Conservation (phyloP, 176 grass and related monocot genomes). For the Alloteropsis semialata region DNA sequence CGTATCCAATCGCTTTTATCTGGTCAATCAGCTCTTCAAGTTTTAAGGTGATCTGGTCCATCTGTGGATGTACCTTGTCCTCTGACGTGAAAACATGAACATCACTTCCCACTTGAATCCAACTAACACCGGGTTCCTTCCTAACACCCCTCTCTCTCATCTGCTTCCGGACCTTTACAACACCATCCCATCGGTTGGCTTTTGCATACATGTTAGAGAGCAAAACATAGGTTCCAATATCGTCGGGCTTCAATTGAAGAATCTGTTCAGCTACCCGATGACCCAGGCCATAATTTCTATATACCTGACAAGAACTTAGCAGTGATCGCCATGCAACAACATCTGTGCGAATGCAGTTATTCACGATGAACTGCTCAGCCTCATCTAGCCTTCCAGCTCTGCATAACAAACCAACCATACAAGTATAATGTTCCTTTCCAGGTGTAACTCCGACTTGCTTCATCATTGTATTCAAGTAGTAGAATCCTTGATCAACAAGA, state of each 20-base stretch:
- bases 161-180: constrained; percentile 57
- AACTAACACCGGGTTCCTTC: constrained; percentile 82
- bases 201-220: constrained; percentile 91
- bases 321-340: constrained; percentile 73
- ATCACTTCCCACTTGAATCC: constrained; percentile 68
- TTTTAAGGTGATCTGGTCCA: constrained; percentile 57
- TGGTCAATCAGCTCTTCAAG: constrained; percentile 53
- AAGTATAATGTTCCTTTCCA: constrained; percentile 73
- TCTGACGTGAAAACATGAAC: constrained; percentile 67
- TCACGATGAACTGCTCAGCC: constrained; percentile 59
- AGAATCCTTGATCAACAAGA: constrained; percentile 67
- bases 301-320: constrained; percentile 62
- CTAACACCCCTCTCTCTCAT: constrained; percentile 68
- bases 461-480: constrained; percentile 76
- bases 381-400: constrained; percentile 61
- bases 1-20: constrained; percentile 71
- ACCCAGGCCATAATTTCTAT: constrained; percentile 65
- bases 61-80: constrained; percentile 54
- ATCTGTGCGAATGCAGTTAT: constrained; percentile 50
- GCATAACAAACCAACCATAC: constrained; percentile 70
- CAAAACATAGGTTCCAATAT: constrained; percentile 78
- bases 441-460: constrained; percentile 61
- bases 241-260: constrained; percentile 62
- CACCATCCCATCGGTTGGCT: constrained; percentile 75
- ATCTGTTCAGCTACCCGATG: constrained; percentile 64